Base-by-base conservation (phyloP, 2,329 filamentous ascomycete species). In the Cladorrhinum sp. region DNA sequence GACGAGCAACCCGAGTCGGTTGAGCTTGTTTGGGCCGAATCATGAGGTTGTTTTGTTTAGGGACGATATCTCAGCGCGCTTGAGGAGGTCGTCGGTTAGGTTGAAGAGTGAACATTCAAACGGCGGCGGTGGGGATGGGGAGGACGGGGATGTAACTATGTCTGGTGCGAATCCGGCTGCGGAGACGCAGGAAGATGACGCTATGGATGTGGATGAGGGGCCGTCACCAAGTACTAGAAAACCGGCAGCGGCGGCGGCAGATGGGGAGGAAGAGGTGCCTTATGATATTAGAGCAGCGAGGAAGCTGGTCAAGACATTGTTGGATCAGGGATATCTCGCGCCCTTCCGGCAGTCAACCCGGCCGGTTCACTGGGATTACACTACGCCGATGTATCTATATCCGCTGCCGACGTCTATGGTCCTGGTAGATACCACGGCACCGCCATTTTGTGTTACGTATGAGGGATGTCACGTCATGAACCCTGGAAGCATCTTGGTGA, bases 401-500 rank as follows among this genome's bases (percentile, higher is more conserved):
- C 95, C 94, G 8, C 76, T 98, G 26, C 95, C 95, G 1, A 94
- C 91, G 20, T 86, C 90, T 0, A 79, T 98, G 70, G 85, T 96
- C 16, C 76, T 99, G 3, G 88, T 92, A 1, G 95, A 99, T 75
- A 80, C 89, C 0, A 91, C 93, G 48, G 87, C 89, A 9, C 87
- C 90, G 14, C 83, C 92, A 0, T 99, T 96, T 70, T 89, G 89
- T 58, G 80, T 97, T 65, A 96, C 91, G 14, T 98, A 98, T 71
- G 94, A 96, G 74, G 94, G 93, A 0, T 98, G 95, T 71, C 91
- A 95, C 76, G 93, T 97, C 33, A 88, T 99, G 84, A 99, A 99
- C 73, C 93, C 95, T 0, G 92, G 92, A 5, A 82, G 83, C 54
- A 75, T 99, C 55, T 81, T 96, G 23, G 86, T 91, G 0, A 79